Base-by-base conservation (phyloP, 352 stramenopile genomes). In the Phytophthora ohioensis region DNA sequence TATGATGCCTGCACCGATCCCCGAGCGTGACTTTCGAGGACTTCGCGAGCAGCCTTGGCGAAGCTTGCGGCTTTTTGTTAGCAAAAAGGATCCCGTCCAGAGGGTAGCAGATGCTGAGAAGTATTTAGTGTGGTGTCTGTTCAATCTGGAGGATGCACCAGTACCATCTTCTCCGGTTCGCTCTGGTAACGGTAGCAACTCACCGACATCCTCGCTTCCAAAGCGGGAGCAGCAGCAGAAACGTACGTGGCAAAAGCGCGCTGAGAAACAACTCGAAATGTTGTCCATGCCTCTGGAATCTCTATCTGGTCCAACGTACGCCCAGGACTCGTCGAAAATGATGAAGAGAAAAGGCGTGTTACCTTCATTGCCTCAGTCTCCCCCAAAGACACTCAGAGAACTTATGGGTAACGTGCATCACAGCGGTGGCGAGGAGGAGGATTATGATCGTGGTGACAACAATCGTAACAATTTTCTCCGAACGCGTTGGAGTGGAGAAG, bases 1-100 rank as follows among this genome's bases (percentile, higher is more conserved):
- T 69, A 95, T 95, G 87, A 91, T 92, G 80, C 85, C 88, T 21
- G 60, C 75, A 21, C 75, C 85, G n/a, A 90, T 91, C 62, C 57
- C 81, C 5, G 80, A 89, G 43, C 82, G 84, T 12, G 81, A 90
- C 42, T 90, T 93, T 30, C 38, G 59, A 34, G 60, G 64, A 13
- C 21, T 86, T 15, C 58, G 75, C 41, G 45, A 69, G 10, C 57
- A 77, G 7, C 38, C 71, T 47, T 83, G 67, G 74, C 55, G 57
- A 52, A 70, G 64, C 2, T 58, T 78, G 12, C 52, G 68, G 21
- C 45, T 81, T 7, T 69, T 70, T 62, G 38, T 15, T 6, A 64
- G 21, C 21, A 60, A 63, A 6, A 39, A 67, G 1, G 71, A 88
- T 17, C 53, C 75, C 5, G 64, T 82, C 0, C 71, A 85, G 64